Evolutionary conservation across 495 filamentous ascomycete genomes (phyloP), one percentile per base, ranked within the genome.

Genomic region (Aspergillus sclerotioniger): DNA sequence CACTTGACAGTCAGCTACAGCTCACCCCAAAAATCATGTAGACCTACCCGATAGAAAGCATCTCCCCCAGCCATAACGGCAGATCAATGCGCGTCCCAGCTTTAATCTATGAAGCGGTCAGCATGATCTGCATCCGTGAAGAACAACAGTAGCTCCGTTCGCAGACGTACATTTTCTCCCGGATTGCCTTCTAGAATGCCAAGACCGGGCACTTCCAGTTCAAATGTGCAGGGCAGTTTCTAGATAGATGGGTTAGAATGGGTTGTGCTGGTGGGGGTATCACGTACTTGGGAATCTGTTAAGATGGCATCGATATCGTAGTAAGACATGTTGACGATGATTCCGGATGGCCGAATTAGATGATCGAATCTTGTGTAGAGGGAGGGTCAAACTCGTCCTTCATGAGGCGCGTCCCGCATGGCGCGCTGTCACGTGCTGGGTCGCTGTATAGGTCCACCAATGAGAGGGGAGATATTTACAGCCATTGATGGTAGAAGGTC

Each of bases 221-320:
- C 88, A 70, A 98, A 96, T 54, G 87, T 96, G 68, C 91, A 95
- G 46, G 94, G 94, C 17, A 97, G 82, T 90, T 96, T 97, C 90
- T 98, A 52, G 49, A 54, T 12, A 10, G n/a, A 3, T 48, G 29
- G 31, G 50, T 75, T 57, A 73, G 64, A 52, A 19, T 32, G 37
- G 31, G 15, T 29, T 12, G 17, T 1, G 46, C 9, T 20, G 28
- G 10, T 2, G 20, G 13, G 6, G 16, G 4, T 7, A 35, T 29
- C 49, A 62, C 62, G 47, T 79, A 89, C 91, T 79, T 95, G 91
- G 29, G 90, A 88, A 68, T 96, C 92, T 1, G 94, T 98, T 49
- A 98, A 78, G 59, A 98, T 96, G 28, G 91, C 85, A 68, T 96
- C 91, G 60, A 96, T 87, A 70, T 95, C 89, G 79, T 98, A 97